Conservation (phyloP, 179 eudicot species). For the Beta corolliflora region DNA sequence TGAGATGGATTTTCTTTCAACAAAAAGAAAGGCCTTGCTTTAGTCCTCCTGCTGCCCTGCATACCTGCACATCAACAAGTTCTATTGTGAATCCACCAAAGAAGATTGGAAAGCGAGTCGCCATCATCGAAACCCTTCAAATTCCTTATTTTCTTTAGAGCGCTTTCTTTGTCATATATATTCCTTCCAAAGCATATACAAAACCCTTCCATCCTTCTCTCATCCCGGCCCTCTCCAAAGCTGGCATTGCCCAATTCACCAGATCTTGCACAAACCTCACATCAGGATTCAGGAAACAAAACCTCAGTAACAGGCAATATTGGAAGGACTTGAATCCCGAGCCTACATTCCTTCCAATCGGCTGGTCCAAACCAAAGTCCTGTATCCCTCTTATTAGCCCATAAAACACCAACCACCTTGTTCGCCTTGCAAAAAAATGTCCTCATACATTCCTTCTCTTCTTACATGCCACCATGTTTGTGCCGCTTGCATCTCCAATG, state of each 20-base stretch:
- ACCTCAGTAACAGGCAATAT: conserved; percentile 64
- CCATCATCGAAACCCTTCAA: conserved; percentile 83
- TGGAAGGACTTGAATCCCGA: conserved; percentile 85
- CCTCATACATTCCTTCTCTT: conserved; percentile 57
- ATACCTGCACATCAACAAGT: no score
- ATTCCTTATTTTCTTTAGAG: conserved; percentile 52
- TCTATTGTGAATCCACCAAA: conserved; percentile 91
- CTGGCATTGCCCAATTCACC: conserved; percentile 72
- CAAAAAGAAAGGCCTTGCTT: no score
- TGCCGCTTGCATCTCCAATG: conserved; percentile 77
- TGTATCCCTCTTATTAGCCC: conserved; percentile 81
- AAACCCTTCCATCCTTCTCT: conserved; percentile 97
- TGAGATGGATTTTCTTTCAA: no score
- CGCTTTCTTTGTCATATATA: conserved; percentile 51
- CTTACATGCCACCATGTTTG: conserved; percentile 89
- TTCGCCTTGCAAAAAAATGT: conserved; percentile 64
- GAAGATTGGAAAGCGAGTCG: conserved; percentile 69
- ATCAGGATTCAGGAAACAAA: conserved; percentile 54
- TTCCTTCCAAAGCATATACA: conserved; percentile 69
- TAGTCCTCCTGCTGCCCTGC: no score
- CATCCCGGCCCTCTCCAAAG: conserved; percentile 64
- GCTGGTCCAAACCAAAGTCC: conserved; percentile 91
- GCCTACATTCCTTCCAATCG: conserved; percentile 74
- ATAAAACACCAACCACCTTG: conserved; percentile 66
- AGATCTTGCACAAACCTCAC: conserved; percentile 54